Percentiles rank a stretch among this genome's conserved stretches.
These are phyloP conservation scores for Phycomyces blakesleeanus DNA, from an alignment of 192 early-diverging fungal genomes.

Conservation along the genomic window DNA sequence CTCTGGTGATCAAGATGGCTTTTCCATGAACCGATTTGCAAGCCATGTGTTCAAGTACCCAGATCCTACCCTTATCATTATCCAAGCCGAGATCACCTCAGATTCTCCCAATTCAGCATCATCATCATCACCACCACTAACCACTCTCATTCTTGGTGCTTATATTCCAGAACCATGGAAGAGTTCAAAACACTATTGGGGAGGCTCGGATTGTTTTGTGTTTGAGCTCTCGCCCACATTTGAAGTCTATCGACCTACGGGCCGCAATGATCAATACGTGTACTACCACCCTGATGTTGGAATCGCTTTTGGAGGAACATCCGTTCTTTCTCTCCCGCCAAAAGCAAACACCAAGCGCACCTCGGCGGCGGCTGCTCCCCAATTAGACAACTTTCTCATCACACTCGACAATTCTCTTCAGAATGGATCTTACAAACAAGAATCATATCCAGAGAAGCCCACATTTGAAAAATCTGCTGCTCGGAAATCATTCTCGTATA, in stretches of 20 bases:
- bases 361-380: conserved; percentile 1
- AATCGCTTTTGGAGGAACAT: conserved; percentile 31
- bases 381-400: conserved; percentile 36
- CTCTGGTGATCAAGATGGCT: conserved; percentile 47
- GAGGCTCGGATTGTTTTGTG: conserved; percentile 38
- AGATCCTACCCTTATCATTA: conserved; percentile 45
- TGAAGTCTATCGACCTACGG: conserved; percentile 37
- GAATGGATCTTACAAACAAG: conserved; percentile 40
- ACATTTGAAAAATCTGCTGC: conserved; percentile 22
- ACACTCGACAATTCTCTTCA: conserved; percentile 47
- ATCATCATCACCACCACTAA: conserved; percentile 6
- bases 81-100: conserved; percentile 34
- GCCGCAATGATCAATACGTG: conserved; percentile 21
- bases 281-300: conserved; percentile 32
- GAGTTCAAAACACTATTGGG: conserved; percentile 45
- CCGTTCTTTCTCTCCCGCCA: conserved; percentile 2
- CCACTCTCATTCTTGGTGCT: conserved; percentile 41
- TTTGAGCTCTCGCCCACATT: conserved; percentile 49
- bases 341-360: neutral
- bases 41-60: conserved; percentile 55
- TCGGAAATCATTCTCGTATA: conserved; percentile 25
- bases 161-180: conserved; percentile 54
- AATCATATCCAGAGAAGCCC: conserved; percentile 35
- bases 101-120: neutral
- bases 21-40: conserved; percentile 55